A percentile compares a stretch with the other conserved stretches of the same genome.
These are phyloP conservation scores for Vigna reflexopilosa DNA, from an alignment of 306 rosid genomes.

Conservation along the genomic window DNA sequence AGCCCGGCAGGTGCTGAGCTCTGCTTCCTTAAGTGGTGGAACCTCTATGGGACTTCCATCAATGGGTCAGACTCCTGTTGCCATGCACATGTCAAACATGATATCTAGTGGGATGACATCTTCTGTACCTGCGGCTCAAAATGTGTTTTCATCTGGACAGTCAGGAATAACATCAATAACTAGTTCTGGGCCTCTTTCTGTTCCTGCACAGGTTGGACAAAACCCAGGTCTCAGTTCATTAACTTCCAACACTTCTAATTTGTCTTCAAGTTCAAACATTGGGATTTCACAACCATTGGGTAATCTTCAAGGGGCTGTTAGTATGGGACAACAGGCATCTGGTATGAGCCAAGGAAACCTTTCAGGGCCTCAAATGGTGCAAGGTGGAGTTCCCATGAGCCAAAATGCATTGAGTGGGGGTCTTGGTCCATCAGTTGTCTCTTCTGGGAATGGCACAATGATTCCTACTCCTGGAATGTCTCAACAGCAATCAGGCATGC, in stretches of 20 bases:
- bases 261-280: conserved; percentile 75
- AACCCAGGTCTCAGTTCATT: conserved; percentile 74
- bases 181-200: conserved; percentile 73
- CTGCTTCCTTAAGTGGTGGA: conserved; percentile 82
- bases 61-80: conserved; percentile 88
- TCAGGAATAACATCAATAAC: conserved; percentile 62
- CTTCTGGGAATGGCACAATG: conserved; percentile 94
- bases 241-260: conserved; percentile 68
- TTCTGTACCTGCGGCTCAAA: conserved; percentile 83
- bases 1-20: conserved; percentile 79
- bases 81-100: conserved; percentile 95
- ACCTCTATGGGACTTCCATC: conserved; percentile 76
- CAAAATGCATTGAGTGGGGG: conserved; percentile 71
- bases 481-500: conserved; percentile 85
- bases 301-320: conserved; percentile 79
- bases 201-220: conserved; percentile 72
- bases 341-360: conserved; percentile 85
- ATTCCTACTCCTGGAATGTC: conserved; percentile 98
- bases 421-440: conserved; percentile 75
- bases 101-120: conserved; percentile 98
- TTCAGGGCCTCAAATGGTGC: conserved; percentile 79
- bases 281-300: conserved; percentile 84
- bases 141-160: conserved; percentile 81
- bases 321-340: conserved; percentile 80
- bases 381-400: conserved; percentile 82